Conservation (phyloP, 1,284 basidiomycete genomes). For the Ganoderma lucidum region DNA sequence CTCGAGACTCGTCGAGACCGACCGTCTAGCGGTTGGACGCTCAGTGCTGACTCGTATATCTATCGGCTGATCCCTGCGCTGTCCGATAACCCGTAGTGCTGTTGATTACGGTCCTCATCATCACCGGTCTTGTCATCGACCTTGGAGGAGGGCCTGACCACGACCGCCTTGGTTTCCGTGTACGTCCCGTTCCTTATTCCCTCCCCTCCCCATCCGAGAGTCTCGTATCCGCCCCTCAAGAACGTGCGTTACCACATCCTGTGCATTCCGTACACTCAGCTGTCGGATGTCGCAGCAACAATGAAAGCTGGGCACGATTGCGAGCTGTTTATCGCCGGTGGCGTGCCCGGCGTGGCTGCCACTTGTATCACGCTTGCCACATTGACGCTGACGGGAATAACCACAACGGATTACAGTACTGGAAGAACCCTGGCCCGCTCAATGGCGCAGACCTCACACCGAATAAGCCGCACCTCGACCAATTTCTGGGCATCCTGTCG, state of each 20-base stretch:
- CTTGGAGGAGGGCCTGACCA: no score
- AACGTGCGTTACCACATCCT: neutral
- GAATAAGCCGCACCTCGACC: conserved; percentile 53
- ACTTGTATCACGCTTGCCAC: neutral
- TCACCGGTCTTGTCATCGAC: no score
- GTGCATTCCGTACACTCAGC: neutral
- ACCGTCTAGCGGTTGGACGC: neutral
- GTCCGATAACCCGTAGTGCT: no score
- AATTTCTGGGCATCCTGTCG: conserved; percentile 75
- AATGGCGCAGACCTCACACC: conserved; percentile 54
- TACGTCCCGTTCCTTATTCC: conserved; percentile 37
- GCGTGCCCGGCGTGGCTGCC: neutral
- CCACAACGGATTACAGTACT: conserved; percentile 54
- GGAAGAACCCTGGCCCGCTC: conserved; percentile 75
- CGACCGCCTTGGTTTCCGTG: conserved; percentile 73
- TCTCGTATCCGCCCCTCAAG: neutral
- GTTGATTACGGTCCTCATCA: no score
- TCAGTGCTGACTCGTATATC: conserved; percentile 32
- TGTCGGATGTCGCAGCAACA: neutral
- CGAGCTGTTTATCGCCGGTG: neutral
- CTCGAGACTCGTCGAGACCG: neutral
- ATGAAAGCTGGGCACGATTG: neutral
- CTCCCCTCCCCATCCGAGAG: neutral
- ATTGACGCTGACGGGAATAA: neutral
- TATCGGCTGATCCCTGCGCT: no score